Base-by-base conservation (phyloP, 2,329 filamentous ascomycete genomes). In the Fusarium denticulatum region DNA sequence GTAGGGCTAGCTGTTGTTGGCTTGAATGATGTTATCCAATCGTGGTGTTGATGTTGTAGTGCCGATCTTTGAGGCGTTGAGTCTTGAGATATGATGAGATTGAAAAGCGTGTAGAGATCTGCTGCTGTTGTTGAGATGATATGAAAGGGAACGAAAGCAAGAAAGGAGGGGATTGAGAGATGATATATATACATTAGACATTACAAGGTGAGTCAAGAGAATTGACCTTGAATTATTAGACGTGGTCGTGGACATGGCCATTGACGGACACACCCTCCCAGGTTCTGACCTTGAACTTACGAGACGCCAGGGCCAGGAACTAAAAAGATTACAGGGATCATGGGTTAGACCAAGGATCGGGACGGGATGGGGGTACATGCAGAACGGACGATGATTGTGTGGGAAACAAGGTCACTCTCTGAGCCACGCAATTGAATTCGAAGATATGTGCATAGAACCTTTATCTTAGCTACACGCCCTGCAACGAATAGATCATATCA, bases 311-410 rank as follows among this genome's bases (percentile, higher is more conserved):
- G 32, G 30, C 55, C 55, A 49, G 55, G 30, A 49, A 49, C 55
- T 67, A 37, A 34, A 43, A 46, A 28, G 37, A 24, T 26, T 40
- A n/a, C 69, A 72, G 59, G 69, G 69, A 57, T 58, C 36, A 60
- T 63, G 46, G 43, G 61, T 30, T 34, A 71, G 64, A 40, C 47
- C 69, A 59, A 63, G 69, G 67, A 74, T 73, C 64, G 72, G 72
- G 70, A 75, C 58, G 70, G 72, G 61, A 76, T 69, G 67, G 66
- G 61, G 71, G 74, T 62, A 76, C 47, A 64, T 67, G 45, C 56
- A 68, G 50, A 45, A 49, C 20, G 34, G 34, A 34, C 36, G 55
- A 64, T 64, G 59, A 50, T 65, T 18, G 45, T 28, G 47, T 42
- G 28, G 43, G 22, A 47, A 28, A 24, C 24, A 36, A 42, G 36